These are phyloP conservation scores for Pichia deserticola DNA, from an alignment of 805 yeast genomes.

Conservation along the genomic window DNA sequence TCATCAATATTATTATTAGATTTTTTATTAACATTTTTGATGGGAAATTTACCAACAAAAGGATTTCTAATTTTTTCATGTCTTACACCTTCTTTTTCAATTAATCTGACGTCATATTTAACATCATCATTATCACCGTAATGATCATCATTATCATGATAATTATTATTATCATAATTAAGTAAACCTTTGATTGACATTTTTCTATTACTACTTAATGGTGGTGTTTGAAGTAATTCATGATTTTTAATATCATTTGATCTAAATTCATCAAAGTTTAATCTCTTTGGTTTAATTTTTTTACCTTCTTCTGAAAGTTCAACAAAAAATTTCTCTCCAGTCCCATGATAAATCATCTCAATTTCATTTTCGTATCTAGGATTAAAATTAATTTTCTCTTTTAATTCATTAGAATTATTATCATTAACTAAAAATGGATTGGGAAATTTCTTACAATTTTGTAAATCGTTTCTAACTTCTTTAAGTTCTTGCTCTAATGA, in stretches of 20 bases:
- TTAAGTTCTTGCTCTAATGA: constrained; percentile 11
- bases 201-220: background rate
- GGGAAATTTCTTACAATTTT: constrained; percentile 6
- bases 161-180: background rate
- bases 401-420: background rate
- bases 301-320: constrained; percentile 27
- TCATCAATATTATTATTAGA: background rate
- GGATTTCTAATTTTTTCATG: constrained; percentile 21
- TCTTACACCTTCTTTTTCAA: constrained; percentile 14
- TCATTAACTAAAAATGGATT: constrained; percentile 26
- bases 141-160: background rate
- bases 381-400: constrained; percentile 1
- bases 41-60: constrained; percentile 9
- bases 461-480: constrained; percentile 7
- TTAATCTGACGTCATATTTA: background rate
- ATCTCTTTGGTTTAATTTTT: constrained; percentile 32
- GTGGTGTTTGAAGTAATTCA: background rate
- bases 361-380: constrained; percentile 30
- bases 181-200: constrained; percentile 5
- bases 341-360: constrained; percentile 35
- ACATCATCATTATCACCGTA: background rate
- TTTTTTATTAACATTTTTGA: background rate
- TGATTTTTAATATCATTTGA: background rate
- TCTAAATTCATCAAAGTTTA: constrained; percentile 21
- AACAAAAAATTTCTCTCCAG: constrained; percentile 31